phyloP scores from a whole-genome alignment of 495 filamentous ascomycete genomes.

The Aspergillus bridgeri region DNA sequence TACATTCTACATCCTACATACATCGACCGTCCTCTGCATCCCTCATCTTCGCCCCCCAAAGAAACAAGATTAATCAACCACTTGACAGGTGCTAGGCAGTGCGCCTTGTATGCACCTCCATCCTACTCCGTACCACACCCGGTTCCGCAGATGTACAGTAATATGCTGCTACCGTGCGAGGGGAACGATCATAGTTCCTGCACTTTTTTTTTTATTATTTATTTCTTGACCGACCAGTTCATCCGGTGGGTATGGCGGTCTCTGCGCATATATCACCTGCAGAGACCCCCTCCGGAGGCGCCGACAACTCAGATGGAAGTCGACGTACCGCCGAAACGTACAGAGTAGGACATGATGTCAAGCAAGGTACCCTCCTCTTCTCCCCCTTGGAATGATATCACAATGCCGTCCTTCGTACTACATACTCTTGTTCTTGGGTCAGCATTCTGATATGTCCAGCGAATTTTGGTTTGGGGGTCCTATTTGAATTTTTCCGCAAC shows the following conservation, averaged over 20 bases:
- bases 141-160: neutral
- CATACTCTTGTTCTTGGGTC: neutral
- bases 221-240: neutral
- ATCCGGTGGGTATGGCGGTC: constrained; percentile 5
- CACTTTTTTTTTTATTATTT: neutral
- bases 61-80: constrained; percentile 1
- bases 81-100: neutral
- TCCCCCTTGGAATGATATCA: constrained; percentile 4
- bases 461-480: neutral
- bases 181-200: neutral
- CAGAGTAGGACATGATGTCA: constrained; percentile 2
- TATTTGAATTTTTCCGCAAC: no score
- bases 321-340: neutral
- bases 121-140: neutral
- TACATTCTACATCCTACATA: no score
- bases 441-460: neutral
- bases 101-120: neutral
- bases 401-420: neutral
- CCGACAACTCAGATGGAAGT: neutral
- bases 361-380: constrained; percentile 7
- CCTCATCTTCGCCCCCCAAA: neutral
- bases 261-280: constrained; percentile 7
- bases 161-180: neutral
- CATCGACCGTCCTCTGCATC: no score
- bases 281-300: neutral